Evolutionary conservation across 2,329 filamentous ascomycete species (phyloP).

Genomic region (Talaromyces sp.): DNA sequence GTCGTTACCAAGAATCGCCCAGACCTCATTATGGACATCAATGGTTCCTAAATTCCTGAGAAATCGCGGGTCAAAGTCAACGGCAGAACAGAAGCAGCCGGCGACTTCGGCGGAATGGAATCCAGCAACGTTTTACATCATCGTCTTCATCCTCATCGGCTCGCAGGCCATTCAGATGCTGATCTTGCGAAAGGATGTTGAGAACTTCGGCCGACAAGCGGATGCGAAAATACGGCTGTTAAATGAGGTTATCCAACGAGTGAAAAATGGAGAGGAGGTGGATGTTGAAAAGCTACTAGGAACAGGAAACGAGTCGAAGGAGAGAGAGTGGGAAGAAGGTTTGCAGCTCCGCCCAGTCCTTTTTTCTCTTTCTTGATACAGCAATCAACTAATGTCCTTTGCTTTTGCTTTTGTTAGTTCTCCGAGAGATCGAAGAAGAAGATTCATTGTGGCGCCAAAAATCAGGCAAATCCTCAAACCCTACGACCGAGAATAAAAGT

Average conservation of each 20-base stretch:
- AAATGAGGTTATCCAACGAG: slow-evolving; percentile 55
- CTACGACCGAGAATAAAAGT: neutral
- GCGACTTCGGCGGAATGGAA: slow-evolving; percentile 66
- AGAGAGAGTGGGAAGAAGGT: slow-evolving; percentile 87
- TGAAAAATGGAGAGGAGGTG: slow-evolving; percentile 55
- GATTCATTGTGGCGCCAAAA: slow-evolving; percentile 35
- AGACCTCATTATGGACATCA: slow-evolving; percentile 63
- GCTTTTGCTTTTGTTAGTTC: slow-evolving; percentile 20
- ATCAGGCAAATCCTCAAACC: slow-evolving; percentile 4
- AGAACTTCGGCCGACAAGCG: slow-evolving; percentile 67
- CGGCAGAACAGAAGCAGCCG: slow-evolving; percentile 46
- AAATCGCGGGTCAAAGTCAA: slow-evolving; percentile 31
- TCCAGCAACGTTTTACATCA: slow-evolving; percentile 75
- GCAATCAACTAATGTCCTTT: neutral
- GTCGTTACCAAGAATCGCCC: slow-evolving; percentile 47
- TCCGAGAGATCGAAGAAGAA: slow-evolving; percentile 37
- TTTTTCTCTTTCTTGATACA: slow-evolving; percentile 6
- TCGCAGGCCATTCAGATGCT: slow-evolving; percentile 96
- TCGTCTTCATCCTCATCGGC: slow-evolving; percentile 81
- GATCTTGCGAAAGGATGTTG: slow-evolving; percentile 69
- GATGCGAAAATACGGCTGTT: slow-evolving; percentile 74
- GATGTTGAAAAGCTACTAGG: slow-evolving; percentile 81
- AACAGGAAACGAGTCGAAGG: slow-evolving; percentile 67
- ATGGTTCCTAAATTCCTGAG: slow-evolving; percentile 59
- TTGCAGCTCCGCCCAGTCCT: slow-evolving; percentile 12